Base-by-base conservation (phyloP, 208 protist genomes). In the Leishmania martiniquensis region DNA sequence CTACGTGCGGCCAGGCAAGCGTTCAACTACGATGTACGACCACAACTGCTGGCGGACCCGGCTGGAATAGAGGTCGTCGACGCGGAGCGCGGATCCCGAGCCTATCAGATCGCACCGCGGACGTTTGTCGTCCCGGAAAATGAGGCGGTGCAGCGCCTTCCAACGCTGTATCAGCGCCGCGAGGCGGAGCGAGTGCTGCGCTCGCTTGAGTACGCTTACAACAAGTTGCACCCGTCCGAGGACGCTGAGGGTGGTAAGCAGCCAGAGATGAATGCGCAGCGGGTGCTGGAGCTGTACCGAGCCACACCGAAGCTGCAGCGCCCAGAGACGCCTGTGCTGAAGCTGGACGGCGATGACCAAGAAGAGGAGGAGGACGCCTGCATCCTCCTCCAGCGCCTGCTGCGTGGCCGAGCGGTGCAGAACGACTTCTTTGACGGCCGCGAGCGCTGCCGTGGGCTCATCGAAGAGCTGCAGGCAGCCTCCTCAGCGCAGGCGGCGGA, bases 371-470 rank as follows among this genome's bases (percentile, higher is more conserved):
- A 98, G 77, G 93, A 97, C 67, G 92, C 86, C 6, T 90, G 92
- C 73, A 85, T 97, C 49, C 85, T 98, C 37, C 90, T 98, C 51
- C 95, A 98, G 83, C 86, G 94, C 25, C 83, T 98, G 68, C 80
- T 98, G 25, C 92, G 96, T 55, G 96, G 96, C 32, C 89, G 96
- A 52, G 94, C 96, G 4, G 95, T 97, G 62, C 95, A 98, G 86
- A 98, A 97, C 79, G 93, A 97, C 84, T 97, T 98, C 88, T 98
- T 97, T 81, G 96, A 98, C 67, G 96, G 96, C 29, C 97, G 97
- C 68, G 96, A 98, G 83, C 89, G 96, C 20, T 97, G 95, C 83
- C 87, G 92, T 63, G 95, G 93, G 17, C 92, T 98, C 52, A 98
- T 98, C 62, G 89, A 93, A 68, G 96, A 98, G 77, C 80, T 98